Conservation (phyloP, 352 stramenopile genomes). For the Phytophthora tubulina region DNA sequence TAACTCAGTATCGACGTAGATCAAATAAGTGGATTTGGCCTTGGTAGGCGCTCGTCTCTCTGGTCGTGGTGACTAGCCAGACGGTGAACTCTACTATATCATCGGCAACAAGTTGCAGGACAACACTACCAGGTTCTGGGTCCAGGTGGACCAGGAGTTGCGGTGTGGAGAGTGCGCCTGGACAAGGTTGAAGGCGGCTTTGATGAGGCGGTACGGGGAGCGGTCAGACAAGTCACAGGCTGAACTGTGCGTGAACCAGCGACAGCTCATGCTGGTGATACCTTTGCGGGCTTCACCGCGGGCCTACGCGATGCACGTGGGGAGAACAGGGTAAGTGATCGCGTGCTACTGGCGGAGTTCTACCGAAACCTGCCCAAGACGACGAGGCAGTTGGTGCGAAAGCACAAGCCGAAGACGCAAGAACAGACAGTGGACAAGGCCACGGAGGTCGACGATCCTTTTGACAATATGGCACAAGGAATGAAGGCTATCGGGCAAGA, state of each 20-base stretch:
- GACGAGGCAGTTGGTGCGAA: not conserved
- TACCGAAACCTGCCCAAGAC: not conserved
- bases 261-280: not conserved
- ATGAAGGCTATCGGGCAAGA: not conserved
- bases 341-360: not conserved
- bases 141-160: not conserved
- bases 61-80: constrained; percentile 2
- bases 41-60: not conserved
- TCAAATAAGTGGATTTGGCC: not conserved
- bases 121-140: not conserved
- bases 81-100: constrained; percentile 5
- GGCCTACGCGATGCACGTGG: not conserved
- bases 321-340: not conserved
- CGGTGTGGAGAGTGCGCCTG: not conserved
- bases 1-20: constrained; percentile 5
- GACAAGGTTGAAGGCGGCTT: not conserved
- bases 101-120: constrained; percentile 11
- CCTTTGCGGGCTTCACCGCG: not conserved
- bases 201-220: not conserved
- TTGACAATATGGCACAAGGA: not conserved
- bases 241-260: not conserved
- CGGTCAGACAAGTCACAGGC: not conserved
- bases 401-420: not conserved
- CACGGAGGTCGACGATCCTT: not conserved
- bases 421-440: not conserved